Percentiles rank a stretch among this genome's conserved stretches.
phyloP scores from a whole-genome alignment of 2,329 filamentous ascomycete species.

The Penicillium sp. region DNA sequence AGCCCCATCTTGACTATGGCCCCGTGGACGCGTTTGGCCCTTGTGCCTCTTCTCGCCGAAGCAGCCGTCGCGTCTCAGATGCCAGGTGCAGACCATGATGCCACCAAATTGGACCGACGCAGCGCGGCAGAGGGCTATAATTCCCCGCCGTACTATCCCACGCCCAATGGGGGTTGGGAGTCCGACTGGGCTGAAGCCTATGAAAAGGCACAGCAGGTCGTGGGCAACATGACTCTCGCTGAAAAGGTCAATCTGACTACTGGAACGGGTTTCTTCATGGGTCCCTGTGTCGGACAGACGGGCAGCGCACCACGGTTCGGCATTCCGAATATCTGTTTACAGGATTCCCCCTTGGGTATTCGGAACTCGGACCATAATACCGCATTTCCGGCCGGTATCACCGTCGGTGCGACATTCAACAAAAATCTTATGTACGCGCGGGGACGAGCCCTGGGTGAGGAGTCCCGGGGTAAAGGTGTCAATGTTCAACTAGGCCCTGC shows the following conservation, averaged over 20 bases:
- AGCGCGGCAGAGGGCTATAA: constrained; percentile 19
- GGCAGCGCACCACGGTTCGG: constrained; percentile 66
- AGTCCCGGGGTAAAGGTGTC: constrained; percentile 68
- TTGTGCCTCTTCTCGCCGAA: constrained; percentile 16
- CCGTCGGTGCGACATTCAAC: constrained; percentile 68
- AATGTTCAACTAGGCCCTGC: constrained; percentile 67
- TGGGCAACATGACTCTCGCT: constrained; percentile 71
- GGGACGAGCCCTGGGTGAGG: constrained; percentile 63
- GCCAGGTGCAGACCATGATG: constrained; percentile 3
- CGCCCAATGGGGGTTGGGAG: constrained; percentile 67
- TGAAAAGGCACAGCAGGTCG: constrained; percentile 61
- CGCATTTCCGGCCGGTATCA: constrained; percentile 75
- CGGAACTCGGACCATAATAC: constrained; percentile 70
- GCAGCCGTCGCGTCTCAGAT: constrained; percentile 10
- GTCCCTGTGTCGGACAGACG: constrained; percentile 69
- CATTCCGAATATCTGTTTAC: constrained; percentile 66
- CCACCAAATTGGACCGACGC: constrained; percentile 14
- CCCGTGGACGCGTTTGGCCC: constrained; percentile 16
- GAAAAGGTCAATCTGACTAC: constrained; percentile 76
- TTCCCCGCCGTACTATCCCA: constrained; percentile 63
- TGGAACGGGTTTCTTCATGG: constrained; percentile 69
- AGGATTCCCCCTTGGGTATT: constrained; percentile 68
- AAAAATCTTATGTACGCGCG: constrained; percentile 66
- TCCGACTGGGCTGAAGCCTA: constrained; percentile 67
- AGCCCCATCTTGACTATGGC: constrained; percentile 13